Conservation (phyloP, 345 rosid species). For the Hibiscus syriacus region DNA sequence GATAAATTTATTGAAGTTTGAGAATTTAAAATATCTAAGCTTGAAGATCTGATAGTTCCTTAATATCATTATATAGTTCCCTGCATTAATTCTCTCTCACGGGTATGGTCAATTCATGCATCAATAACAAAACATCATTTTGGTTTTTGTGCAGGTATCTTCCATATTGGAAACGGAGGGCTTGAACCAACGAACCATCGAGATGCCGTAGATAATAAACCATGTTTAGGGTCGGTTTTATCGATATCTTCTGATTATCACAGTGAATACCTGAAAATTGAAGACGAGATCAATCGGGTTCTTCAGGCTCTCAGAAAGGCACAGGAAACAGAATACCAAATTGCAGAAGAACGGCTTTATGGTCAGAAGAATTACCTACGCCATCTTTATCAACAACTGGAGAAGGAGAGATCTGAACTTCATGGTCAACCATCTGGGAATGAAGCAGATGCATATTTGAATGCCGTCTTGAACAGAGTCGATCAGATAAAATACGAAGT, state of each 20-base stretch:
- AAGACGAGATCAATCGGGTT: slow-evolving; percentile 50
- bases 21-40: neutral
- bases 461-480: slow-evolving; percentile 33
- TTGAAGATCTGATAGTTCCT: neutral
- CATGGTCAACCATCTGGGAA: slow-evolving; percentile 19
- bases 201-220: slow-evolving; percentile 21
- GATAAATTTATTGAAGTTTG: neutral
- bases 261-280: slow-evolving; percentile 47
- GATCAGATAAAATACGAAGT: slow-evolving; percentile 54
- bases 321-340: slow-evolving; percentile 53
- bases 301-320: slow-evolving; percentile 48
- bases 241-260: slow-evolving; percentile 33
- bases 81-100: neutral
- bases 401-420: slow-evolving; percentile 50
- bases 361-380: slow-evolving; percentile 54
- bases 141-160: slow-evolving; percentile 23
- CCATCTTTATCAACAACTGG: slow-evolving; percentile 56
- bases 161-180: slow-evolving; percentile 25
- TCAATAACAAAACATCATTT: neutral
- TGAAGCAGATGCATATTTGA: slow-evolving; percentile 25
- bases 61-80: neutral
- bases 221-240: slow-evolving; percentile 11
- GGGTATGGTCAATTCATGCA: neutral
- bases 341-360: slow-evolving; percentile 54
- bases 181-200: slow-evolving; percentile 20